These are phyloP conservation scores for Acacia confusa DNA, from an alignment of 306 rosid species.

Conservation along the genomic window DNA sequence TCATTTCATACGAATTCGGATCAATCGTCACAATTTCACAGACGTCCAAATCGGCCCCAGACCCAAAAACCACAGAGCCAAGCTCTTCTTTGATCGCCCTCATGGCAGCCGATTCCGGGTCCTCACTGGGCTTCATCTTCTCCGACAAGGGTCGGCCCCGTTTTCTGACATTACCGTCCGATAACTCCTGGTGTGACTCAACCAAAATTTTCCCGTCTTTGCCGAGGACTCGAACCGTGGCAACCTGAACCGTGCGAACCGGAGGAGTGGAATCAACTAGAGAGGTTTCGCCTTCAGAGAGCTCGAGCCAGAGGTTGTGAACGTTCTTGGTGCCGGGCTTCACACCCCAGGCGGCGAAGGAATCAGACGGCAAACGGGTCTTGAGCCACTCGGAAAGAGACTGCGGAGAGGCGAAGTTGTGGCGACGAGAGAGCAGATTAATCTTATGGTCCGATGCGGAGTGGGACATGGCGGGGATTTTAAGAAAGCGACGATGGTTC, in stretches of 20 bases:
- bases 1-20: constrained; percentile 68
- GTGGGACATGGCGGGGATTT: constrained; percentile 70
- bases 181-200: constrained; percentile 75
- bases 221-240: constrained; percentile 54
- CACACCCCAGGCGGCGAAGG: constrained; percentile 90
- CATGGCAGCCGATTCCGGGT: constrained; percentile 66
- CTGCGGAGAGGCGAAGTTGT: constrained; percentile 64
- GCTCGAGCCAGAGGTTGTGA: constrained; percentile 96
- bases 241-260: constrained; percentile 81
- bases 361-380: constrained; percentile 77
- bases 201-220: constrained; percentile 43
- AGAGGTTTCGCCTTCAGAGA: constrained; percentile 81
- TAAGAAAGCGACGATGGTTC: constrained; percentile 60
- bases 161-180: constrained; percentile 63
- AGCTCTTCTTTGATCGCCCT: constrained; percentile 87
- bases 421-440: constrained; percentile 30
- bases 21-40: constrained; percentile 51
- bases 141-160: constrained; percentile 86
- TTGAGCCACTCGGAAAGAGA: constrained; percentile 86
- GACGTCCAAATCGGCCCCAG: constrained; percentile 3
- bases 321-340: constrained; percentile 91
- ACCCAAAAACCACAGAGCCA: constrained; percentile 51
- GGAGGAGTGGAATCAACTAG: constrained; percentile 80
- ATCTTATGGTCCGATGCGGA: constrained; percentile 12
- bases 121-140: constrained; percentile 92